Evolutionary conservation across 768 basidiomycete genomes (phyloP).

Genomic region (Agrocybe chaxingu): DNA sequence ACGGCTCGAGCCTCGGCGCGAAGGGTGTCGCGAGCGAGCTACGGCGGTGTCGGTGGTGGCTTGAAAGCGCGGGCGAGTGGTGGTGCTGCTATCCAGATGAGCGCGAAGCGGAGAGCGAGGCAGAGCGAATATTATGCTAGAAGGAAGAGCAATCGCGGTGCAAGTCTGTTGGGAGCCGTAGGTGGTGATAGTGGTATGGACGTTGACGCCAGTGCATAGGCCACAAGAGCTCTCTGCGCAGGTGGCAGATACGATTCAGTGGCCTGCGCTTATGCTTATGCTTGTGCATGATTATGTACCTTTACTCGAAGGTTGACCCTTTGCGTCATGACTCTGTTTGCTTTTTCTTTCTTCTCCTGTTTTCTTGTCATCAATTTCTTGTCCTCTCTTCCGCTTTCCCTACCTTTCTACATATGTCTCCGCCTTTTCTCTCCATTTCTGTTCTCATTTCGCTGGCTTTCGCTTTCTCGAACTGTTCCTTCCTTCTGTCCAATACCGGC

Average conservation of each 20-base stretch:
- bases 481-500: too few relatives aligned
- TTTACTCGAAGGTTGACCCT: not conserved
- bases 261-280: not conserved
- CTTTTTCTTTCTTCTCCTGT: not conserved
- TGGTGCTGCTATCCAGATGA: conserved; percentile 45
- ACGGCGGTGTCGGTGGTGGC: conserved; percentile 26
- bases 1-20: conserved; percentile 56
- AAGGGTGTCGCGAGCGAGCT: conserved; percentile 37
- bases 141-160: conserved; percentile 46
- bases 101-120: conserved; percentile 69
- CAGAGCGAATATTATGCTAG: conserved; percentile 64
- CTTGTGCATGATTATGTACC: not conserved
- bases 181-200: not conserved
- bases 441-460: not conserved
- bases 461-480: too few relatives aligned
- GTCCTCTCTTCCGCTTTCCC: not conserved
- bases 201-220: not conserved
- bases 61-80: conserved; percentile 18
- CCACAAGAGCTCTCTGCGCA: not conserved
- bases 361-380: not conserved
- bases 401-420: not conserved
- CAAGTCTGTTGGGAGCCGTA: not conserved
- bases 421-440: conserved; percentile 5
- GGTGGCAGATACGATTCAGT: not conserved
- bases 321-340: not conserved